phyloP scores from a whole-genome alignment of 2,329 filamentous ascomycete species.

The Cordyceps cicadae region DNA sequence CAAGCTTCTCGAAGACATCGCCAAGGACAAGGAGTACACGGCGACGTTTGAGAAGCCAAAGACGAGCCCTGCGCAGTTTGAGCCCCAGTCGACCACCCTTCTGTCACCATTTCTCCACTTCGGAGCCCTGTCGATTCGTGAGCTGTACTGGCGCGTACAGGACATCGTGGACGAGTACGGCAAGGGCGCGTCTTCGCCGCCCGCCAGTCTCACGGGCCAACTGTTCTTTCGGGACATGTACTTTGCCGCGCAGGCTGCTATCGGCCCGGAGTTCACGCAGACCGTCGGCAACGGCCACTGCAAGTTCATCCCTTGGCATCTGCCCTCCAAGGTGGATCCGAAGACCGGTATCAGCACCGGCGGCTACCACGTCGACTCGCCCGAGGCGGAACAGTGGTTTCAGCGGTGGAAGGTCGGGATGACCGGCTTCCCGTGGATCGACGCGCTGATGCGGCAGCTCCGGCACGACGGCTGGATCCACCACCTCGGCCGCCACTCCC shows the following conservation, averaged over 20 bases:
- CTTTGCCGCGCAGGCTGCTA: slow-evolving; percentile 63
- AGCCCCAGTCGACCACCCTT: slow-evolving; percentile 64
- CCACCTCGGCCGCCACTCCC: slow-evolving; percentile 67
- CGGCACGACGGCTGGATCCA: slow-evolving; percentile 69
- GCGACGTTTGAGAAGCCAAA: slow-evolving; percentile 70
- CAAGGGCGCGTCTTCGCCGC: slow-evolving; percentile 50
- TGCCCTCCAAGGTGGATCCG: slow-evolving; percentile 51
- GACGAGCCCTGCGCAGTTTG: slow-evolving; percentile 65
- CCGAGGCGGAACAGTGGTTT: slow-evolving; percentile 57
- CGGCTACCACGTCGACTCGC: slow-evolving; percentile 54
- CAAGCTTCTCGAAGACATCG: slow-evolving; percentile 46
- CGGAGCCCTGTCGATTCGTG: slow-evolving; percentile 58
- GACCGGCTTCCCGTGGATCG: slow-evolving; percentile 75
- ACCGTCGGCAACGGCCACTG: slow-evolving; percentile 57
- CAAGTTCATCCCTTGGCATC: slow-evolving; percentile 72
- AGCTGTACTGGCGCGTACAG: slow-evolving; percentile 65
- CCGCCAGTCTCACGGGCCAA: slow-evolving; percentile 64
- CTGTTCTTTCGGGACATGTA: slow-evolving; percentile 78
- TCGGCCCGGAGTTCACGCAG: slow-evolving; percentile 57
- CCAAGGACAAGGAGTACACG: slow-evolving; percentile 56
- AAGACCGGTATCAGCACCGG: slow-evolving; percentile 43
- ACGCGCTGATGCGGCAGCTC: slow-evolving; percentile 71
- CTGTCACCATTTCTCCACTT: slow-evolving; percentile 70
- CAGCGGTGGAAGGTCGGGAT: slow-evolving; percentile 58
- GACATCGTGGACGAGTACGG: slow-evolving; percentile 52